Conservation (phyloP, 163 green algal species). For the Scenedesmus sp. region DNA sequence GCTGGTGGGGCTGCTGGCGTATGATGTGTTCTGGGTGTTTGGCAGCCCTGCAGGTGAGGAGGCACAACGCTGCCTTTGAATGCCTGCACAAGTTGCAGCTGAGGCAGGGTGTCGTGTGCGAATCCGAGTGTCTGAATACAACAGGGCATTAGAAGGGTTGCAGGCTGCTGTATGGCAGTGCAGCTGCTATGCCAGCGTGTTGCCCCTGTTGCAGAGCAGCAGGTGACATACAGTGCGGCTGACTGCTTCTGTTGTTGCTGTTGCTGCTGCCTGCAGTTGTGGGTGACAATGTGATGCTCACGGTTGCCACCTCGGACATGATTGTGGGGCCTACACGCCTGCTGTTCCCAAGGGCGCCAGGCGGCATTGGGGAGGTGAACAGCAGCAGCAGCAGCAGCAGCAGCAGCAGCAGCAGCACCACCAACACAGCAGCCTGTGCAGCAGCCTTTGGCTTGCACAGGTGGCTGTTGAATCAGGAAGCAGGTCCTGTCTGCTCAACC, state of each 20-base stretch:
- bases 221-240: neutral
- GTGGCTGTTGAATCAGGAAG: neutral
- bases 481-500: neutral
- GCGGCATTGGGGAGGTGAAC: constrained; percentile 67
- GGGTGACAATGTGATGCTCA: constrained; percentile 94
- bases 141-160: neutral
- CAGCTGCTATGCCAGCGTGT: neutral
- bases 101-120: neutral
- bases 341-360: constrained; percentile 81
- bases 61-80: too few species aligned
- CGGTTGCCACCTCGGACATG: constrained; percentile 83
- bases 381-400: neutral
- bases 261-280: constrained; percentile 61
- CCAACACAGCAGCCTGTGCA: neutral
- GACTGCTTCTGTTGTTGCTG: neutral
- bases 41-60: constrained; percentile 64
- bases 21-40: constrained; percentile 99
- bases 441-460: neutral
- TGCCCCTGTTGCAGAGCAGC: neutral
- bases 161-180: neutral
- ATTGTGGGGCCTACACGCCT: constrained; percentile 82
- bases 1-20: constrained; percentile 88
- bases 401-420: neutral
- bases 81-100: neutral
- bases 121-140: neutral